Evolutionary conservation across 352 stramenopile genomes (phyloP).

Genomic region (Phytophthora capsici): DNA sequence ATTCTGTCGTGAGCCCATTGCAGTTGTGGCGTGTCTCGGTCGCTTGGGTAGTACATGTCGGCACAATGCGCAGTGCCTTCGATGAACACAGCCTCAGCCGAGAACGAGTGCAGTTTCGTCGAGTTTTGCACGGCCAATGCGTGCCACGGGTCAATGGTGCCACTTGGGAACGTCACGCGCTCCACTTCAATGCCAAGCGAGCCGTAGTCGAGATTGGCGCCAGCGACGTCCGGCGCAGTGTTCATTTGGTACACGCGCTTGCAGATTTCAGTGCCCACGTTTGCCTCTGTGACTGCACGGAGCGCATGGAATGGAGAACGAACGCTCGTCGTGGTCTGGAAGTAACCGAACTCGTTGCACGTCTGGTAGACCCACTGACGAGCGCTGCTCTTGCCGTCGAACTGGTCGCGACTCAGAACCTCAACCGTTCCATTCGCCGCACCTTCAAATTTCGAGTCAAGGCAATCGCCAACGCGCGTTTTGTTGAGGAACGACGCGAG

Average conservation of each 20-base stretch:
- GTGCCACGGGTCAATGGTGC: conserved; percentile 89
- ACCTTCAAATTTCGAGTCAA: conserved; percentile 86
- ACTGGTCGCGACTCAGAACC: conserved; percentile 60
- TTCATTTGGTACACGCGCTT: conserved; percentile 83
- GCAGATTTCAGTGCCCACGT: conserved; percentile 79
- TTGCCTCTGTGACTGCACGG: conserved; percentile 71
- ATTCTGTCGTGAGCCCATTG: conserved; percentile 79
- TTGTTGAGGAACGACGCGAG: conserved; percentile 66
- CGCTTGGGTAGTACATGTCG: conserved; percentile 83
- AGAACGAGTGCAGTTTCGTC: conserved; percentile 60
- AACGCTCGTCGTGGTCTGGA: conserved; percentile 72
- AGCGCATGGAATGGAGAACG: conserved; percentile 74
- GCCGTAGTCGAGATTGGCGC: conserved; percentile 82
- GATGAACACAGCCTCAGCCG: conserved; percentile 72
- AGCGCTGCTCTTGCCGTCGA: conserved; percentile 72
- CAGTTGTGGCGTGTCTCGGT: conserved; percentile 54
- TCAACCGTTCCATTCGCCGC: conserved; percentile 69
- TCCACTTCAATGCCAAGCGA: conserved; percentile 79
- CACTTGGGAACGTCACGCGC: conserved; percentile 81
- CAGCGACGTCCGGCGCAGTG: conserved; percentile 54
- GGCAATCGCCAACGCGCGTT: conserved; percentile 58
- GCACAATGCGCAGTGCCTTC: conserved; percentile 84
- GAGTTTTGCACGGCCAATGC: conserved; percentile 78
- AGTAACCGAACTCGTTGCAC: conserved; percentile 92
- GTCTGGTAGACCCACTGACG: conserved; percentile 90